Conservation (phyloP, 139 green algal genomes). For the Protoeuglena noctilucae region DNA sequence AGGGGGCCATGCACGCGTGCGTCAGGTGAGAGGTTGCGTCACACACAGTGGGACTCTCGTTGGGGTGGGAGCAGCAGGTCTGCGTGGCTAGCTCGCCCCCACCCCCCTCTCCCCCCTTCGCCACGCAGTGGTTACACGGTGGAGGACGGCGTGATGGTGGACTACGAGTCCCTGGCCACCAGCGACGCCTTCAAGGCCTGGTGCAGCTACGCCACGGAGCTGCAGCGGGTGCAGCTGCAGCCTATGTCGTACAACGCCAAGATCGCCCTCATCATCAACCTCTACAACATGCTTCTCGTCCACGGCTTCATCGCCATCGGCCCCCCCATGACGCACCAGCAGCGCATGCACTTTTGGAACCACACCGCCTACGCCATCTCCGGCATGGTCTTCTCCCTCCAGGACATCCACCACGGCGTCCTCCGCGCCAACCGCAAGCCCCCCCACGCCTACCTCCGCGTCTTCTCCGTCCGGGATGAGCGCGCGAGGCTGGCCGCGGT, state of each 20-base stretch:
- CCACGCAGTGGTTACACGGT: constrained; percentile 4
- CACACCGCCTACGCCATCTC: constrained; percentile 15
- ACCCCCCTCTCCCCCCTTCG: too few species aligned
- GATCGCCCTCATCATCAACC: constrained; percentile 27
- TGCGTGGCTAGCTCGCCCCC: too few species aligned
- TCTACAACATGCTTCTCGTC: constrained; percentile 20
- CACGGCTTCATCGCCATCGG: constrained; percentile 20
- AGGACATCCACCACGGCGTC: constrained; percentile 26
- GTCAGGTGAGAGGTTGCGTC: too few species aligned
- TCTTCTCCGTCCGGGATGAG: constrained; percentile 9
- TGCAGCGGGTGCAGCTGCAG: constrained; percentile 11
- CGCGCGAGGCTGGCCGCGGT: constrained; percentile 9
- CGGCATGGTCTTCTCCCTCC: constrained; percentile 8
- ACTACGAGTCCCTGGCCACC: constrained; percentile 17
- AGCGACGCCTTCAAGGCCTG: constrained; percentile 13
- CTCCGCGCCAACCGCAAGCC: constrained; percentile 19
- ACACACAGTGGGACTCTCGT: background rate
- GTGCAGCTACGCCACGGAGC: constrained; percentile 3
- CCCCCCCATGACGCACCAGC: constrained; percentile 11
- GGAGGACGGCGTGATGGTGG: constrained; percentile 8
- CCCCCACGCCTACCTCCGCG: constrained; percentile 6
- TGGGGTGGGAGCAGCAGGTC: too few species aligned
- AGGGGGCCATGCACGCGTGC: constrained; percentile 8
- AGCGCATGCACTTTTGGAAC: constrained; percentile 18
- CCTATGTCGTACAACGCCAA: constrained; percentile 11